Conservation (phyloP, 73 alveolate genomes). For the Stentor roeselii region DNA sequence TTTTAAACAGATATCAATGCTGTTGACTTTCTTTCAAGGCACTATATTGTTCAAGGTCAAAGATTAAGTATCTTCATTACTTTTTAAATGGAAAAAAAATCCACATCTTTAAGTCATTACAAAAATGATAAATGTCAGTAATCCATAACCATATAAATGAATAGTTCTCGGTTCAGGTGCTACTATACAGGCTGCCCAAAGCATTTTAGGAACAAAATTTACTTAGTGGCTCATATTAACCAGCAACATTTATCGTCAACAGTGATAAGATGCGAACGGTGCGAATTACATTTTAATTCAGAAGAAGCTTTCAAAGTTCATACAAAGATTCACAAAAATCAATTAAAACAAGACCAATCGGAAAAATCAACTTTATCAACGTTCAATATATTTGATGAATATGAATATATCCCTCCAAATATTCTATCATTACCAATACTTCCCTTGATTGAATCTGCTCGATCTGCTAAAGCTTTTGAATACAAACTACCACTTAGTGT, state of each 20-base stretch:
- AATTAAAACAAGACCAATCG: background rate
- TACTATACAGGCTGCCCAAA: background rate
- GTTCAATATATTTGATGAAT: background rate
- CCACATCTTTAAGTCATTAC: background rate
- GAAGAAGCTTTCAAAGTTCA: background rate
- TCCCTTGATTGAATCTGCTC: background rate
- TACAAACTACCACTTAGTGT: background rate
- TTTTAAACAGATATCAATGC: background rate
- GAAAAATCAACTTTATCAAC: background rate
- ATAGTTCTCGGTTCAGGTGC: background rate
- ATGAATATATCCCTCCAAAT: background rate
- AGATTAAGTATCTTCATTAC: background rate
- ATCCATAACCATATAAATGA: background rate
- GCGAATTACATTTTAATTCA: background rate
- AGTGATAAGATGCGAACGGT: background rate
- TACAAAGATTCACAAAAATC: background rate
- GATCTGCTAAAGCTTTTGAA: background rate
- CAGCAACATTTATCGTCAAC: background rate
- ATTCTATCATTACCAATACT: background rate
- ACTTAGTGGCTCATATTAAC: background rate
- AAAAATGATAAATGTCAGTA: background rate
- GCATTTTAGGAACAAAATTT: background rate
- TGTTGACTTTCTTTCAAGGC: background rate
- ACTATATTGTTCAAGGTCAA: background rate
- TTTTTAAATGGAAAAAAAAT: no score